Percentiles rank a stretch among this genome's conserved stretches.
Evolutionary conservation across 768 basidiomycete genomes (phyloP).

Genomic region (Phallus indusiatus): DNA sequence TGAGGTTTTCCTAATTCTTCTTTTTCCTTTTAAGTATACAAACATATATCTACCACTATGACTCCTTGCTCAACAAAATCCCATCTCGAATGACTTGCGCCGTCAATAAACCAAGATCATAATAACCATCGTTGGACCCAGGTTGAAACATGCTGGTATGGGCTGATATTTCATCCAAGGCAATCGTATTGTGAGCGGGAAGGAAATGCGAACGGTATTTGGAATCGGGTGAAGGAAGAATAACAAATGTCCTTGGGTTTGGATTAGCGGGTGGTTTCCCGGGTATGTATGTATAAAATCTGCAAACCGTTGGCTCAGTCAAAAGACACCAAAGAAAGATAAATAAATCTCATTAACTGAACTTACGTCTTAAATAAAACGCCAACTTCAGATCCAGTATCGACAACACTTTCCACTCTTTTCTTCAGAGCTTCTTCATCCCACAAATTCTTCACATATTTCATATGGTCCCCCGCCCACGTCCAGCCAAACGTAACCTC

Average conservation of each 20-base stretch:
- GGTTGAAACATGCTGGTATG: conserved; percentile 86
- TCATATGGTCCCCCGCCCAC: conserved; percentile 84
- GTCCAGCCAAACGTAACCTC: conserved; percentile 60
- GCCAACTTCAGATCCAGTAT: conserved; percentile 49
- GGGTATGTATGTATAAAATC: conserved; percentile 76
- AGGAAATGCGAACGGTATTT: conserved; percentile 45
- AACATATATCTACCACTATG: neutral
- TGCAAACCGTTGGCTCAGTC: conserved; percentile 21
- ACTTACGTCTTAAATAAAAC: conserved; percentile 69
- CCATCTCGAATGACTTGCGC: conserved; percentile 55
- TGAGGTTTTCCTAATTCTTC: too few relatives aligned
- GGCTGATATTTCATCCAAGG: conserved; percentile 69
- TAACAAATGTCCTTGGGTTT: conserved; percentile 62
- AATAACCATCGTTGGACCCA: conserved; percentile 82
- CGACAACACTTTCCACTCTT: conserved; percentile 54
- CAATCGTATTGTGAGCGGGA: conserved; percentile 56
- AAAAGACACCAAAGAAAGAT: neutral
- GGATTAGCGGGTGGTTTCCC: conserved; percentile 49
- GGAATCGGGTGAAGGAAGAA: conserved; percentile 51
- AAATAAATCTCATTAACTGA: conserved; percentile 1
- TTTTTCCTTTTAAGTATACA: too few relatives aligned
- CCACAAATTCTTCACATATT: conserved; percentile 82
- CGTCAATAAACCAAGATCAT: conserved; percentile 66
- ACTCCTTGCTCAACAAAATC: conserved; percentile 21
- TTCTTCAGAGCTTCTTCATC: conserved; percentile 52